Evolutionary conservation across 2,329 filamentous ascomycete species (phyloP), one percentile per base, ranked within the genome.

Genomic region (Arthrobotrys megalospora): DNA sequence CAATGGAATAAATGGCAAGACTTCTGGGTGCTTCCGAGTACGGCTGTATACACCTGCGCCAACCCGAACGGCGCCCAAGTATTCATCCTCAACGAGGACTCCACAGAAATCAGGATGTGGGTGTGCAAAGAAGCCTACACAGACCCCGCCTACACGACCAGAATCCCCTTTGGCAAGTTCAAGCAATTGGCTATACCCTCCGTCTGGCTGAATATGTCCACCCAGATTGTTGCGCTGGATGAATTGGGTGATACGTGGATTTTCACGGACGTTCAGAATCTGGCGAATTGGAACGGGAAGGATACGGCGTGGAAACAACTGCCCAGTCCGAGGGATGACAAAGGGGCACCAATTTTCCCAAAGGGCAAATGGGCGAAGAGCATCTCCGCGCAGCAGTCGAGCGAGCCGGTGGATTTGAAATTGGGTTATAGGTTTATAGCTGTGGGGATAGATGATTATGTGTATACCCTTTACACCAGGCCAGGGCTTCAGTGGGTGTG

Each of bases 171-270:
- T 34, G 32, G 52, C 16, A 58, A 34, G 34, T 58, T 58, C 24
- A 58, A 58, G 52, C 52, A 58, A 19, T 21, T 58, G 24, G 52
- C 52, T 58, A 58, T 58, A 58, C 52, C 52, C 24, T 58, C 52
- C 34, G 52, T 58, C 52, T 58, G 52, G 52, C 52, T 58, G 11
- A 58, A 58, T 58, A 11, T 28, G 7, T 58, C 52, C 11, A 58
- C 52, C 3, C 52, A 58, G 52, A 28, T 28, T 28, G 24, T 28
- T 28, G 24, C 24, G 24, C 24, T 28, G 24, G 24, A 28, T 28
- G 24, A 28, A 28, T 28, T 28, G 24, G 24, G 24, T 28, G 24
- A 28, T 28, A 28, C 24, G 24, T 28, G 24, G 24, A 28, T 28
- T 28, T 28, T 28, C 24, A 28, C 24, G 24, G 24, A 28, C 5